Base-by-base conservation (phyloP, 306 rosid genomes). In the Betula pendula region DNA sequence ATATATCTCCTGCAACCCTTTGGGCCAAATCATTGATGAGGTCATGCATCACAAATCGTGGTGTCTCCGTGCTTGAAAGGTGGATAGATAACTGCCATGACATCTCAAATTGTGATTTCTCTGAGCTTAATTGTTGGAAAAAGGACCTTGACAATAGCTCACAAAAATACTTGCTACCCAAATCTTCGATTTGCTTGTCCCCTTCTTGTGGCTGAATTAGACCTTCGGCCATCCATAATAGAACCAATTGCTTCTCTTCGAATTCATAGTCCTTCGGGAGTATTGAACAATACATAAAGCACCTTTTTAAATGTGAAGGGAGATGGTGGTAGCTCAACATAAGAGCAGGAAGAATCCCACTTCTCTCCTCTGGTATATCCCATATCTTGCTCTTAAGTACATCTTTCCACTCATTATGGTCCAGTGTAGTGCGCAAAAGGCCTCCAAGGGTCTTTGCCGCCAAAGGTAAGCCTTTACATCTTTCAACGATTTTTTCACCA, bases 161-260 rank as follows among this genome's bases (percentile, higher is more conserved):
- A 38, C 42, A 7, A 38, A 38, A 38, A 38, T 5, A 38, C 42
- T 5, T 38, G 7, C 42, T 38, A 5, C 42, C 42, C 42, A 38
- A 38, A 38, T 0, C 42, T 38, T 38, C 42, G 7, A 4, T 4
- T 38, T 38, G 42, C 7, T 43, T 25, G 6, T 35, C 22, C 6
- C 3, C 11, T 6, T 55, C 29, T 6, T 19, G 3, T 20, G 75
- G 12, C 2, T 6, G 29, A 50, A 83, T 29, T 5, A 83, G 70
- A 15, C 68, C 81, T 35, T 83, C 84, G 1, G 76, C 87, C 83
- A 83, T 71, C 83, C 83, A 79, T 8, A 29, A 29, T 16, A 75
- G 9, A 1, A 83, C 31, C 27, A 83, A 53, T 0, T 75, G 45
- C 3, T 62, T 14, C 44, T n/a, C n/a, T 3, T 15, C 2, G 66